Base-by-base conservation (phyloP, 139 green algal genomes). In the Chlorella sp. region DNA sequence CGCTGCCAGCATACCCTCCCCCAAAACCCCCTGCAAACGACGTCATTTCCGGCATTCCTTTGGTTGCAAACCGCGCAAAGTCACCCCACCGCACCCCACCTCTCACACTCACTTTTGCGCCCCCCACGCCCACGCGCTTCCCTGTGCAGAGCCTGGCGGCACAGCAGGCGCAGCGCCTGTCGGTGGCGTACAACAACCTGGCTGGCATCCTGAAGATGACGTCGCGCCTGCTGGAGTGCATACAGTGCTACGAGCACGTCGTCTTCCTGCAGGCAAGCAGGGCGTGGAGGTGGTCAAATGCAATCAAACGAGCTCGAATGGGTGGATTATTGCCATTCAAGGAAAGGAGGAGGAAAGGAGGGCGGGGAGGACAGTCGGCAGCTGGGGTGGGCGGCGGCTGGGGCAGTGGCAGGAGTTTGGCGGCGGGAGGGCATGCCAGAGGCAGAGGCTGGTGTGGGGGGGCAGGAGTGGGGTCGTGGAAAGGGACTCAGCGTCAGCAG, bases 101-200 rank as follows among this genome's bases (percentile, higher is more conserved):
- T 76, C 5, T 22, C 5, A 76, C 21, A 22, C 68, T 5, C 19
- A 5, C 68, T 32, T 22, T 76, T 5, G 5, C 21, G 5, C 68
- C 24, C 21, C 68, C 19, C n/a, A n/a, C n/a, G n/a, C n/a, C n/a
- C n/a, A n/a, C 60, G 15, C 60, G 15, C 60, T 26, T 68, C 60
- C 60, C 60, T 28, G 21, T 71, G 87, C 87, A 87, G 89, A n/a
- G 11, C 53, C 57, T 85, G 79, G 78, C 81, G 0, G 26, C 79
- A 66, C 90, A 92, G 92, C 93, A 95, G 76, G 93, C 94, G 18
- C 93, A 96, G 91, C 92, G 95, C 26, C 91, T 97, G 7, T 92
- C 91, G 34, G 95, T 97, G 21, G 96, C 95, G 15, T 98, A 97
- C 91, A 97, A 96, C 93, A 98, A 98, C 90, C 90, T 98, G 39